Percentiles rank a stretch among this genome's conserved stretches.
phyloP scores from a whole-genome alignment of 2,329 filamentous ascomycete genomes.

The Ustilaginoidea virens region DNA sequence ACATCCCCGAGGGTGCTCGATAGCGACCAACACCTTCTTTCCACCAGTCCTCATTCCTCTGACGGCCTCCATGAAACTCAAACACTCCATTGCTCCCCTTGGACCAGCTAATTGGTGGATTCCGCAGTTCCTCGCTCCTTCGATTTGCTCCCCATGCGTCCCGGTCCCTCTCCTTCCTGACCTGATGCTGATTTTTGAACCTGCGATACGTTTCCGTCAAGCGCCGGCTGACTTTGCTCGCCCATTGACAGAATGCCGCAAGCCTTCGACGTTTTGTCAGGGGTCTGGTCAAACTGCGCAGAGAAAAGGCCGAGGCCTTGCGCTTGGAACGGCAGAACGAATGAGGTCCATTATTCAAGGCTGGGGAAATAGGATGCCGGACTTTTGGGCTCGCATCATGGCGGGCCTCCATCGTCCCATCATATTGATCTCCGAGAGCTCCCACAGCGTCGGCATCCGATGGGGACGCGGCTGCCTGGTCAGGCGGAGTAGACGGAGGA shows the following conservation, averaged over 20 bases:
- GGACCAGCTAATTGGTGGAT: constrained; percentile 11
- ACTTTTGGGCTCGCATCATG: constrained; percentile 8
- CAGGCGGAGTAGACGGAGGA: background rate
- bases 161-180: background rate
- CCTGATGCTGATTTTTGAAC: constrained; percentile 12
- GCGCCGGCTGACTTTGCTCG: constrained; percentile 12
- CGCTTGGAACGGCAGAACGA: constrained; percentile 11
- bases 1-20: constrained; percentile 6
- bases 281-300: constrained; percentile 13
- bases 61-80: constrained; percentile 10
- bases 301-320: constrained; percentile 16
- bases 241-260: constrained; percentile 14
- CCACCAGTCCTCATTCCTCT: constrained; percentile 19
- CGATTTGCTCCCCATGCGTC: constrained; percentile 13
- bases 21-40: constrained; percentile 18
- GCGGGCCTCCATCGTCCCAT: constrained; percentile 9
- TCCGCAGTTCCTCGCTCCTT: constrained; percentile 3
- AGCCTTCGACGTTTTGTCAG: constrained; percentile 12
- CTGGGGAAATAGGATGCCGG: background rate
- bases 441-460: constrained; percentile 3
- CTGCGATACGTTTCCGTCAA: constrained; percentile 12
- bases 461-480: background rate
- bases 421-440: constrained; percentile 9
- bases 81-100: constrained; percentile 11
- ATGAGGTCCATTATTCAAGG: constrained; percentile 3